These are phyloP conservation scores for Gossypium bickii DNA, from an alignment of 345 rosid species.

Conservation along the genomic window DNA sequence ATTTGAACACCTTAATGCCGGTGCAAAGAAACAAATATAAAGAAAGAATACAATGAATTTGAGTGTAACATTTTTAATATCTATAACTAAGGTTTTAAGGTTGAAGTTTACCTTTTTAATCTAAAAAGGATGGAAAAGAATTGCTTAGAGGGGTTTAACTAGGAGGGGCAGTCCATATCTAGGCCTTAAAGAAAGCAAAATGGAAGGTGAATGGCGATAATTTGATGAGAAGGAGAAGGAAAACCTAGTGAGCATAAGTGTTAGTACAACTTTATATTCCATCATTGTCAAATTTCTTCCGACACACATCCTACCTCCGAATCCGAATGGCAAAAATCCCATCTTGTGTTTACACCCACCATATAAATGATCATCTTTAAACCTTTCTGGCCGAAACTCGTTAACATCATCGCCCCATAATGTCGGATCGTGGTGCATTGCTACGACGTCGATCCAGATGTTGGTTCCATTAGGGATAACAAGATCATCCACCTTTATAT, in stretches of 20 bases:
- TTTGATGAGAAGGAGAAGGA: conserved; percentile 57
- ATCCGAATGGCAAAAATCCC: conserved; percentile 94
- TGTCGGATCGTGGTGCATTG: conserved; percentile 75
- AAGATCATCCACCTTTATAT: conserved; percentile 39
- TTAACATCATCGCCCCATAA: conserved; percentile 79
- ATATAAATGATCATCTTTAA: conserved; percentile 41
- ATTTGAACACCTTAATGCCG: no score
- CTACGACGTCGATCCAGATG: conserved; percentile 88
- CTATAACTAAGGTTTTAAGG: background rate
- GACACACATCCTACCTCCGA: conserved; percentile 92
- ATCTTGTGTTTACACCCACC: conserved; percentile 86
- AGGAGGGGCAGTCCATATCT: conserved; percentile 64
- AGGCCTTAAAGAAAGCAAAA: conserved; percentile 75
- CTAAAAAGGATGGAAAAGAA: background rate
- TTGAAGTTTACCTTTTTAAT: background rate
- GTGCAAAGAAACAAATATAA: background rate
- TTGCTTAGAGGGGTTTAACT: conserved; percentile 37
- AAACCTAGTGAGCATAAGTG: conserved; percentile 61
- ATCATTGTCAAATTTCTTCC: conserved; percentile 64
- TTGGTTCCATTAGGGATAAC: conserved; percentile 67
- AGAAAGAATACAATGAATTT: background rate
- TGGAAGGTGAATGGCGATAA: conserved; percentile 64
- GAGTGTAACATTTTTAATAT: background rate
- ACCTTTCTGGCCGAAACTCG: conserved; percentile 86
- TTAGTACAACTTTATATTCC: conserved; percentile 76